phyloP scores from a whole-genome alignment of 2,329 filamentous ascomycete species.

The Fusarium redolens region DNA sequence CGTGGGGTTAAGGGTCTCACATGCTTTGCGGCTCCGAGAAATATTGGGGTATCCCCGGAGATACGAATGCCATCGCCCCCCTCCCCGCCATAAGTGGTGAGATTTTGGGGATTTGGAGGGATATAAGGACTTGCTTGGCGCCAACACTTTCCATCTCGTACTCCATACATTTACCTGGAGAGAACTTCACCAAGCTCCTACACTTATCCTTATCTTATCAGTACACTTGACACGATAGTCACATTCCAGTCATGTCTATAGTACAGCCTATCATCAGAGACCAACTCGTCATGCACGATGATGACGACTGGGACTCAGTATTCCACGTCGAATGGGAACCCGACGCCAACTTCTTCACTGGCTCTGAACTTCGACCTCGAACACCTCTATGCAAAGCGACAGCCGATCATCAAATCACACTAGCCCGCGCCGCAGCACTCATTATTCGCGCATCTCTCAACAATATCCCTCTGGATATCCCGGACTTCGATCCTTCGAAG shows the following conservation, averaged over 20 bases:
- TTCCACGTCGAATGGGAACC: conserved; percentile 16
- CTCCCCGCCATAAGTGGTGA: neutral
- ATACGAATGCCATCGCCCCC: neutral
- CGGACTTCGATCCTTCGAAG: neutral
- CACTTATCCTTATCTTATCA: neutral
- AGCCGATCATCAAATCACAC: conserved; percentile 4
- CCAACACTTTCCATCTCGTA: fast-evolving
- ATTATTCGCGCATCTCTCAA: conserved; percentile 21
- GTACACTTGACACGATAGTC: fast-evolving
- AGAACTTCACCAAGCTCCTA: fast-evolving
- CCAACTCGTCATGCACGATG: neutral
- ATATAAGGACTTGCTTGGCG: conserved; percentile 7
- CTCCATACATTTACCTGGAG: too few relatives aligned
- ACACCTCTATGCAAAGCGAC: conserved; percentile 1
- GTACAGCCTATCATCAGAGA: conserved; percentile 17
- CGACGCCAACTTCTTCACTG: conserved; percentile 14
- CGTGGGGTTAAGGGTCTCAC: conserved; percentile 21
- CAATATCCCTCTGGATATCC: conserved; percentile 16
- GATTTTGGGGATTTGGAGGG: neutral
- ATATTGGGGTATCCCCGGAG: conserved; percentile 9
- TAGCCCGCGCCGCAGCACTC: conserved; percentile 19
- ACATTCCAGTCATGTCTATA: conserved; percentile 2
- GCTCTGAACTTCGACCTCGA: neutral
- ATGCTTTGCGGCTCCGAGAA: conserved; percentile 23
- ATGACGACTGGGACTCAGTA: conserved; percentile 8